phyloP scores from a whole-genome alignment of 768 basidiomycete genomes.

The Guyanaporus albipodus region DNA sequence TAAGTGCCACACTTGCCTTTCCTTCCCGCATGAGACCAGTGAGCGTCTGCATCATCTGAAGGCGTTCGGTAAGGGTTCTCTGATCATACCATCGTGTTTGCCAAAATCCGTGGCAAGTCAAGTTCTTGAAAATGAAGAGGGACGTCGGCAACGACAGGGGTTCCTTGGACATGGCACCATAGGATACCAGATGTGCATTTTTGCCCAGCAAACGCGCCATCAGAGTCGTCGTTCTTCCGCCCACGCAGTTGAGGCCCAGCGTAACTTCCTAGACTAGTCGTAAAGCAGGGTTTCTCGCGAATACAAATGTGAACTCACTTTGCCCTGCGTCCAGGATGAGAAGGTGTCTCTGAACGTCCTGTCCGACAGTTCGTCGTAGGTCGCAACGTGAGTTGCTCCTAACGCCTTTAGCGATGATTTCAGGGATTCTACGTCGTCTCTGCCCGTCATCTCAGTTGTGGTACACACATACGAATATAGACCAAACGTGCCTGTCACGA shows the following conservation, averaged over 20 bases:
- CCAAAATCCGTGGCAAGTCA: constrained; percentile 77
- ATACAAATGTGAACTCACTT: constrained; percentile 36
- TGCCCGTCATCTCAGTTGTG: constrained; percentile 20
- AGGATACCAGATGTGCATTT: constrained; percentile 75
- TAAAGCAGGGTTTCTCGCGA: constrained; percentile 6
- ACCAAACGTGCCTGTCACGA: constrained; percentile 52
- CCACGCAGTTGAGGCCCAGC: constrained; percentile 54
- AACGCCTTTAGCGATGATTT: constrained; percentile 49
- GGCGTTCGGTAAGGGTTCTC: constrained; percentile 46
- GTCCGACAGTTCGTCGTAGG: constrained; percentile 70
- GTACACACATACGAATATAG: not conserved
- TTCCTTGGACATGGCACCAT: constrained; percentile 87
- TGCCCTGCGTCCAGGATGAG: constrained; percentile 61
- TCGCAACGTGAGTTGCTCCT: constrained; percentile 74
- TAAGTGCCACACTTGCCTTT: constrained; percentile 38
- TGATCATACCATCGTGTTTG: constrained; percentile 65
- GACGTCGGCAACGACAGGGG: constrained; percentile 75
- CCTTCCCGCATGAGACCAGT: constrained; percentile 50
- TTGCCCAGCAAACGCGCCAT: constrained; percentile 68
- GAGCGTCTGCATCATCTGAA: constrained; percentile 48
- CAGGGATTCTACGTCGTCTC: constrained; percentile 50
- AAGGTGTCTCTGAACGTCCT: constrained; percentile 50
- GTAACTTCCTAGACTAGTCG: constrained; percentile 33
- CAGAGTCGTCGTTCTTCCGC: constrained; percentile 62
- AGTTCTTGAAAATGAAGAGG: constrained; percentile 80